Evolutionary conservation across 257 asterid genomes (phyloP).

Genomic region (Primulina huaijiensis): DNA sequence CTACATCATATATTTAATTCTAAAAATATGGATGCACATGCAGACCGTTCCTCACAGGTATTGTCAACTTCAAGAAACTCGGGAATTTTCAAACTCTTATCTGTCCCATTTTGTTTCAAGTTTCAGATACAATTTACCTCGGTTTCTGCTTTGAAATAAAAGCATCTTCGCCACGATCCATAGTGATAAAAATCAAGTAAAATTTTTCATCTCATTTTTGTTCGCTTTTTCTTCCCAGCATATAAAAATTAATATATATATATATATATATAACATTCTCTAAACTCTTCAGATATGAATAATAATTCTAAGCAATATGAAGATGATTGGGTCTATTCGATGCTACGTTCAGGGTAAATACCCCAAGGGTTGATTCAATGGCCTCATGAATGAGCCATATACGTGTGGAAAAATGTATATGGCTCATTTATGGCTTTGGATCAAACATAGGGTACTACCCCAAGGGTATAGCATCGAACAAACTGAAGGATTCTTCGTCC

Average conservation of each 20-base stretch:
- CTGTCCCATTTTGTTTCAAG: neutral
- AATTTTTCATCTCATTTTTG: neutral
- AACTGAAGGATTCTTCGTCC: no score
- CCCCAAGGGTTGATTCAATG: no score
- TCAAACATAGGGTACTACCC: no score
- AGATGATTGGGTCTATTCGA: no score
- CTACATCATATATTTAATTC: neutral
- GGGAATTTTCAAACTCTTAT: neutral
- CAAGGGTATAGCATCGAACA: no score
- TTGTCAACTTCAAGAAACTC: neutral
- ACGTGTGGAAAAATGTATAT: no score
- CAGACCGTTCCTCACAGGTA: neutral
- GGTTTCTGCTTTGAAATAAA: neutral
- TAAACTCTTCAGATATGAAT: neutral
- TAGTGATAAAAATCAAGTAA: no score
- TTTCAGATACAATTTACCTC: neutral
- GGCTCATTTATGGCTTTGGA: no score
- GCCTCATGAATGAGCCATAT: no score
- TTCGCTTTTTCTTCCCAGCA: neutral
- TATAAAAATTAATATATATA: no score
- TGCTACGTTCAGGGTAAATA: no score
- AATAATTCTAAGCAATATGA: neutral
- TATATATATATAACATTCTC: no score
- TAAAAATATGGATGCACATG: neutral
- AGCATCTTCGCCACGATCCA: neutral